Evolutionary conservation across 495 filamentous ascomycete genomes (phyloP), one percentile per base, ranked within the genome.

Genomic region (Penicillium parvum): DNA sequence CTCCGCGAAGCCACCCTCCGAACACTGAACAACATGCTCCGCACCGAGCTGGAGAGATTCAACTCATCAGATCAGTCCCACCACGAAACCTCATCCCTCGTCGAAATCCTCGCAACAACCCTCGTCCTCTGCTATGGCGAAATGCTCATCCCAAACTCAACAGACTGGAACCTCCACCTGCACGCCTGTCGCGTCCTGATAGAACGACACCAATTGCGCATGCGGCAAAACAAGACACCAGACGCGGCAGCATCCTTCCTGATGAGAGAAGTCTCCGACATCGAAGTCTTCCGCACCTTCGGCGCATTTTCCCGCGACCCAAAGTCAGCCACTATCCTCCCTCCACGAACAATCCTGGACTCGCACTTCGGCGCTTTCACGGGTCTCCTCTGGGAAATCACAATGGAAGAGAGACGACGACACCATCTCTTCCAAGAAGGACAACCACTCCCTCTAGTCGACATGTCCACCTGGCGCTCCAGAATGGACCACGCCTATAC

Each of bases 101-200:
- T 45, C 15, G 32, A 28, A 14, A 45, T 45, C 15, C 22, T 37
- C n/a, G 42, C 42, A 30, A 37, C 42, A 7, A 36, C 32, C 10
- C 32, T 45, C n/a, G 42, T 45, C 2, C 32, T 45, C 8, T 45
- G 42, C 23, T 45, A 45, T 18, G 42, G 42, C 3, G 42, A 45
- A 11, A 45, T 45, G 42, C 32, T 45, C 15, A 36, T 45, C 22
- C 42, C 42, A 0, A 25, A 37, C 11, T 45, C 42, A 14, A 45
- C 42, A 14, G 42, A 45, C 33, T 45, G 42, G 42, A 36, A 36
- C 12, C 30, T 45, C 10, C 42, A 45, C 10, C 42, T 45, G 1
- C 32, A 36, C 19, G 42, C 42, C n/a, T 37, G 32, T 19, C 32
- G 42, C 12, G 26, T 28, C 11, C 42, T 45, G 6, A 45, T 45